phyloP scores from a whole-genome alignment of 345 rosid genomes.

The Hirschfeldia incana region DNA sequence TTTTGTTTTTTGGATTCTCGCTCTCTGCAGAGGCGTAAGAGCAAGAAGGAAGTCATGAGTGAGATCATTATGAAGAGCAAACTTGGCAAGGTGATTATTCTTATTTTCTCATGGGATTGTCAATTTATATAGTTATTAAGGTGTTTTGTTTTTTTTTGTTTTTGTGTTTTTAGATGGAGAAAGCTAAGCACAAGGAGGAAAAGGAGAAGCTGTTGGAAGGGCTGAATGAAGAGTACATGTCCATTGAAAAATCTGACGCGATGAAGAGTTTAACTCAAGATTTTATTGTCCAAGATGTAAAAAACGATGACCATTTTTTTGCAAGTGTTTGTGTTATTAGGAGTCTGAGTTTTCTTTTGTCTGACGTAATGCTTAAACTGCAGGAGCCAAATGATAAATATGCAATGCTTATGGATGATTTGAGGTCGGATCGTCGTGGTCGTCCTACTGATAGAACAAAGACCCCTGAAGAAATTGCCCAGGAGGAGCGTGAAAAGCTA shows the following conservation, averaged over 20 bases:
- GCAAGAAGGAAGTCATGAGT: slow-evolving; percentile 86
- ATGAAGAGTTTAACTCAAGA: slow-evolving; percentile 65
- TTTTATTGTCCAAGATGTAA: slow-evolving; percentile 12
- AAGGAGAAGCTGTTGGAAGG: slow-evolving; percentile 77
- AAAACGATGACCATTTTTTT: background rate
- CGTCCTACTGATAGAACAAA: slow-evolving; percentile 81
- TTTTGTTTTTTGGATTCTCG: slow-evolving; percentile 14
- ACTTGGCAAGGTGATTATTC: slow-evolving; percentile 69
- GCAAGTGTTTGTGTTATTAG: slow-evolving; percentile 3
- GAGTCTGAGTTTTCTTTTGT: slow-evolving; percentile 5
- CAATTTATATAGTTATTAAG: slow-evolving; percentile 5
- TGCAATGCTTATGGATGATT: slow-evolving; percentile 52
- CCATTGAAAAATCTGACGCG: slow-evolving; percentile 63
- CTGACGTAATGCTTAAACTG: slow-evolving; percentile 20
- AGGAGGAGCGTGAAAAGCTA: slow-evolving; percentile 77
- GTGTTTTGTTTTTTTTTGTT: background rate
- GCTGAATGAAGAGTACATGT: slow-evolving; percentile 66
- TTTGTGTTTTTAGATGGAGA: slow-evolving; percentile 65
- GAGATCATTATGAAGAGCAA: slow-evolving; percentile 97
- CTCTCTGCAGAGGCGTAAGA: slow-evolving; percentile 66
- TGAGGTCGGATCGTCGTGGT: slow-evolving; percentile 75
- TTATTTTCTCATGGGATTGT: slow-evolving; percentile 2
- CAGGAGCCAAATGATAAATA: slow-evolving; percentile 64
- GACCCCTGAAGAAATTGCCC: slow-evolving; percentile 98
- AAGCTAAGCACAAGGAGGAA: slow-evolving; percentile 82